Base-by-base conservation (phyloP, 169 alveolate genomes). In the Neospora caninum region DNA sequence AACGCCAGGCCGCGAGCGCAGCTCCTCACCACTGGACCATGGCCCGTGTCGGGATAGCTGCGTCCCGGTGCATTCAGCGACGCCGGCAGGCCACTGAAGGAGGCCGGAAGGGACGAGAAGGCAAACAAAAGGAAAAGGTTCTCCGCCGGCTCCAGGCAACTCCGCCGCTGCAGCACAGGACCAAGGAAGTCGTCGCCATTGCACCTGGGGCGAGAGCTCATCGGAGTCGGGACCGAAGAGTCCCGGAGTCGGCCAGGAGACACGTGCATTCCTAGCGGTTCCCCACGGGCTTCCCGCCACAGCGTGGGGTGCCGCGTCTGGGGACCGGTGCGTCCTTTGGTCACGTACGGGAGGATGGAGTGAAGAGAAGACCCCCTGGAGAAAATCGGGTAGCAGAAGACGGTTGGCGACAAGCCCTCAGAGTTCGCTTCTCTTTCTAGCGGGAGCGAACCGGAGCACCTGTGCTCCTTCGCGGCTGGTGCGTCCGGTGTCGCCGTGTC, bases 311-410 rank as follows among this genome's bases (percentile, higher is more conserved):
- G 31, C 27, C 53, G 53, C 7, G 87, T 25, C 7, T 34, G 45
- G 43, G 25, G 87, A 34, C 87, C 31, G 4, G 41, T 6, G 45
- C 45, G 31, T 9, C 43, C 87, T 27, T 31, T 78, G 41, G 45
- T 34, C 27, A 78, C 39, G 53, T 31, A 78, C 29, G 41, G 45
- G 29, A 78, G 87, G 43, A 78, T 22, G 31, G 53, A 27, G 25
- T 34, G 87, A 45, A 78, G 13, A 78, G 87, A 78, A 38, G 41
- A 34, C 53, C 87, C 53, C 7, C 0, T 22, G 9, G 87, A 78
- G 34, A 78, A 78, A 78, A 78, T 39, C 25, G 87, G 87, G 87
- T 31, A 78, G 25, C 39, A 78, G 45, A 78, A 78, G 87, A 78
- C 43, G 53, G 87, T 78, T 20, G 25, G 2, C 2, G 87, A 39